Evolutionary conservation across 345 rosid genomes (phyloP), one percentile per base, ranked within the genome.

Genomic region (Gynandropsis gynandra): DNA sequence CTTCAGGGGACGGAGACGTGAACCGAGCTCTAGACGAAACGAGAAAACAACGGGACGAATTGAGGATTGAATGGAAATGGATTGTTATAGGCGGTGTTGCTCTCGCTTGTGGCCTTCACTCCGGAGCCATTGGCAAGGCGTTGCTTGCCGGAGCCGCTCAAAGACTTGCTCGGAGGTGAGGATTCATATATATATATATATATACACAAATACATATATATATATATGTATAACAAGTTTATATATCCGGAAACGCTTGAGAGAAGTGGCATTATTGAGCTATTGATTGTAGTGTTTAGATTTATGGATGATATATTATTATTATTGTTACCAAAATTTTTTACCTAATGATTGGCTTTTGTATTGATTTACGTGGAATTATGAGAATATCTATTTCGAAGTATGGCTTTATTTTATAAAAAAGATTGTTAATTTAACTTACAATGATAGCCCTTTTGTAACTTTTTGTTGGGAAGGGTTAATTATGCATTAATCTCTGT

Each of bases 61-160:
- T 65, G 5, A 9, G 27, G 11, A 35, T 66, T 47, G 89, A 90
- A 43, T 90, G 98, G 98, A 92, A 82, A 64, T 82, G 93, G 95
- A 50, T 87, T 15, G 84, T 58, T 9, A 35, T 87, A 29, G 98
- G 95, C 31, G 98, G 97, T 58, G 78, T 80, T 54, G 95, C 93
- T 43, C 56, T 87, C 14, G 90, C 72, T 47, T 76, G 77, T 8
- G 96, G 95, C 51, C 80, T 90, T 59, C 92, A 67, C 36, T 50
- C 93, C 0, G 89, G 92, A 56, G 81, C 66, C 41, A 58, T 83
- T 31, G 96, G 95, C 41, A 86, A 77, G 73, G 83, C 74, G 5
- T 58, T 90, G 57, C 53, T 90, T 41, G 52, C 80, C 34, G 96
- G 96, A 61, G 96, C 89, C 4, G 98, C 87, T 47, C 79, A 69